phyloP scores from a whole-genome alignment of 2,329 filamentous ascomycete species.

The Diaporthe destruens region DNA sequence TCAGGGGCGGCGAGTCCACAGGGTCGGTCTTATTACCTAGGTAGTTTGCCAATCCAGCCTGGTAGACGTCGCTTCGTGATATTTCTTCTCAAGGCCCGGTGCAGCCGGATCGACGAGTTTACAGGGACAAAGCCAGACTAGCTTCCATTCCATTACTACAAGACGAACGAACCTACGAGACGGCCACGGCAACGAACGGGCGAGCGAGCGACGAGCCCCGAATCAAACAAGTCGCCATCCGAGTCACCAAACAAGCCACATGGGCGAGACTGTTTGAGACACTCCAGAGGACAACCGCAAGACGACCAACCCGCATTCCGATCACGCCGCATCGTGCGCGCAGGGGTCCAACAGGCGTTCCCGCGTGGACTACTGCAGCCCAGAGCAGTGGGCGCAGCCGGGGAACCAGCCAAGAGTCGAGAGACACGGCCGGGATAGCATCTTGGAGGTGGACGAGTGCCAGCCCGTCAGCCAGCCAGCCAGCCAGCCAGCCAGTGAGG shows the following conservation, averaged over 20 bases:
- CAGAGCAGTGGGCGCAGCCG: slow-evolving; percentile 3
- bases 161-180: background rate
- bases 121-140: slow-evolving; percentile 1
- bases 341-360: slow-evolving; percentile 7
- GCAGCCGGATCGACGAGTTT: slow-evolving; percentile 28
- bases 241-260: slow-evolving; percentile 5
- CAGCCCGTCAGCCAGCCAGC: too few relatives aligned
- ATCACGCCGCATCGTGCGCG: slow-evolving; percentile 9
- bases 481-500: slow-evolving; percentile 29
- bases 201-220: background rate
- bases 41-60: slow-evolving; percentile 12
- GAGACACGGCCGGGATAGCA: slow-evolving; percentile 27
- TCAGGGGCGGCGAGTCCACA: slow-evolving; percentile 38
- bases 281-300: slow-evolving; percentile 12
- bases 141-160: background rate
- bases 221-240: background rate
- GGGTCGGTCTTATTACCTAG: slow-evolving; percentile 19
- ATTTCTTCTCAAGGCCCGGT: slow-evolving; percentile 4
- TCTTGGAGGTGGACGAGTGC: slow-evolving; percentile 27
- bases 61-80: background rate
- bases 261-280: slow-evolving; percentile 27
- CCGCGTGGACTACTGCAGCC: slow-evolving; percentile 36
- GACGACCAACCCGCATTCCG: slow-evolving; percentile 7
- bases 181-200: background rate
- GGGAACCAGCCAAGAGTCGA: slow-evolving; percentile 21